Conservation (phyloP, 345 rosid genomes). For the Raphanus sativus region DNA sequence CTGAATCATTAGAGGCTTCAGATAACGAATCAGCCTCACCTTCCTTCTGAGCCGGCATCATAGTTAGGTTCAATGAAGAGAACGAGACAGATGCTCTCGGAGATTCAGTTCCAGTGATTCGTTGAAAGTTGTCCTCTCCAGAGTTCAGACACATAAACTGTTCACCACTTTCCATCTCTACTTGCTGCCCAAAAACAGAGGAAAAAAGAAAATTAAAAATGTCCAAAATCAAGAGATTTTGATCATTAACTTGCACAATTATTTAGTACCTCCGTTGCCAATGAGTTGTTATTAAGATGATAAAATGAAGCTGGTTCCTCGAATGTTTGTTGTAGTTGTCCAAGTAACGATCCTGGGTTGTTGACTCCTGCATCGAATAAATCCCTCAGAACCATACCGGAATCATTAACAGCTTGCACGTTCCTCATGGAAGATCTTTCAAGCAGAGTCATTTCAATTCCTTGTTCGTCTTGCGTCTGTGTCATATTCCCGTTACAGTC, state of each 20-base stretch:
- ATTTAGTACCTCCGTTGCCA: slow-evolving; percentile 62
- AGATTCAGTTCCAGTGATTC: slow-evolving; percentile 42
- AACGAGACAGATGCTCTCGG: slow-evolving; percentile 43
- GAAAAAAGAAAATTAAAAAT: background rate
- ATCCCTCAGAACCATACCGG: slow-evolving; percentile 79
- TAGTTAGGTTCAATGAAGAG: slow-evolving; percentile 62
- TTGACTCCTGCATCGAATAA: slow-evolving; percentile 65
- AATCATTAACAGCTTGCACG: slow-evolving; percentile 56
- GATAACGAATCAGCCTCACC: slow-evolving; percentile 39
- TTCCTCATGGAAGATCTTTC: slow-evolving; percentile 61
- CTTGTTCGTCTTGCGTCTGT: slow-evolving; percentile 48
- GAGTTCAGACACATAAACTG: slow-evolving; percentile 54
- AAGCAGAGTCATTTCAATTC: slow-evolving; percentile 73
- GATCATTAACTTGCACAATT: background rate
- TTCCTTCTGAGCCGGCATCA: slow-evolving; percentile 42
- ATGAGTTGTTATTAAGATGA: too few relatives aligned
- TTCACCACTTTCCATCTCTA: slow-evolving; percentile 50
- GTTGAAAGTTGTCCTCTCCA: slow-evolving; percentile 54
- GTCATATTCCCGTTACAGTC: slow-evolving; percentile 50
- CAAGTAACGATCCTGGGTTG: slow-evolving; percentile 63
- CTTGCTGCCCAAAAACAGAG: slow-evolving; percentile 42
- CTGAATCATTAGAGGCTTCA: slow-evolving; percentile 58
- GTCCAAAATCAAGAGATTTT: background rate
- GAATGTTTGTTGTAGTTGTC: slow-evolving; percentile 57
- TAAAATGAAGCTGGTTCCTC: slow-evolving; percentile 60